Evolutionary conservation across 2,329 filamentous ascomycete species (phyloP), one percentile per base, ranked within the genome.

Genomic region (Xylaria sp.): DNA sequence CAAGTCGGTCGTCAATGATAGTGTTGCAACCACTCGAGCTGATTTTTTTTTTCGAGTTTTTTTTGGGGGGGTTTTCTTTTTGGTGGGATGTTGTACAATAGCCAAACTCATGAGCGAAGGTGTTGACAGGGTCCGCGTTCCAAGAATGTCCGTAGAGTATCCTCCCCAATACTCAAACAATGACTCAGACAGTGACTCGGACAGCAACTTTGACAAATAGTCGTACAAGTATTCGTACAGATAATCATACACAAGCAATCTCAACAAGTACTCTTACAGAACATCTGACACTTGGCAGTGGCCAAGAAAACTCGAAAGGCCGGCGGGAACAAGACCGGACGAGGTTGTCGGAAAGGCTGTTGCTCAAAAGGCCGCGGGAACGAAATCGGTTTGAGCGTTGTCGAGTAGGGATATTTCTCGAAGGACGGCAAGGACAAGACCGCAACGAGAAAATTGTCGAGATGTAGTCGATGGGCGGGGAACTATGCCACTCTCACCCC

Each of bases 311-410:
- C 57, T 60, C 52, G 48, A 58, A n/a, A 56, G 54, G 54, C 54
- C 48, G 52, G 52, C 48, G 54, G 19, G 48, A 55, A 58, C 42
- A 43, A 29, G 38, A 48, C 49, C 50, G 52, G 46, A 54, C 48
- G 55, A 59, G 50, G 19, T 24, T 53, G 52, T 51, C 39, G 47
- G 42, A 47, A 19, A 40, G n/a, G 34, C 37, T n/a, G 16, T 24
- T 16, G 39, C 49, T 55, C 56, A 52, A 57, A 45, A 42, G 56
- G 44, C 51, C 54, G 56, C 55, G 52, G 47, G 50, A 41, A 48
- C 41, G 47, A 49, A 48, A 40, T 52, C 52, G 44, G 24, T 37
- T 48, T 50, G 54, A 62, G 39, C 38, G 20, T 59, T 57, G 56
- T 59, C 60, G 56, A 56, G 48, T 34, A 34, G 5, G 29, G 29